Conservation (phyloP, 345 rosid genomes). For the Turnera subulata region DNA sequence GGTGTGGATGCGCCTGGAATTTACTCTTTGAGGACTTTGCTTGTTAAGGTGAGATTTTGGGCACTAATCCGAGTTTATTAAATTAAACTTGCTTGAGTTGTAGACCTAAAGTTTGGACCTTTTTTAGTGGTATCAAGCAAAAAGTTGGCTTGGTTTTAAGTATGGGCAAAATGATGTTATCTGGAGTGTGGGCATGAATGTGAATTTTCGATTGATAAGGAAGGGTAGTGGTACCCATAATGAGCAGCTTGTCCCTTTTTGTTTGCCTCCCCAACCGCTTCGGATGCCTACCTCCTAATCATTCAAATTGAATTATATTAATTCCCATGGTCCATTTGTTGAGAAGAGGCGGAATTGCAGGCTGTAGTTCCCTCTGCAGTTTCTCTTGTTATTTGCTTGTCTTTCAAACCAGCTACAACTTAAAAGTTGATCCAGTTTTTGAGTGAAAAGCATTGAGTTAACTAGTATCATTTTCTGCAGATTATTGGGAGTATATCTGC, state of each 20-base stretch:
- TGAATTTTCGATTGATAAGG: not conserved
- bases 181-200: too few relatives aligned
- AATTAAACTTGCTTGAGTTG: not conserved
- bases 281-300: not conserved
- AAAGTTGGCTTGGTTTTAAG: not conserved
- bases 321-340: not conserved
- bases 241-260: not conserved
- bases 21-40: constrained; percentile 58
- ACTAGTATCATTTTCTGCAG: constrained; percentile 27
- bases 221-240: not conserved
- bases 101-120: not conserved
- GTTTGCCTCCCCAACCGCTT: not conserved
- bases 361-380: too few relatives aligned
- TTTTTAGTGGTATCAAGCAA: not conserved
- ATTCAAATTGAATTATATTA: not conserved
- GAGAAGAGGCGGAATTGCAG: not conserved
- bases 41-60: constrained; percentile 53
- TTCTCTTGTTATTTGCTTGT: too few relatives aligned
- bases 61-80: too few relatives aligned
- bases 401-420: too few relatives aligned
- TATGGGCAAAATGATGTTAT: not conserved
- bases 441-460: not conserved
- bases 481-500: constrained; percentile 81
- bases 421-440: not conserved
- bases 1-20: constrained; percentile 93